Percentiles rank a stretch among this genome's conserved stretches.
Evolutionary conservation across 2,329 filamentous ascomycete genomes (phyloP).

Genomic region (Aspergillus quadricinctus): DNA sequence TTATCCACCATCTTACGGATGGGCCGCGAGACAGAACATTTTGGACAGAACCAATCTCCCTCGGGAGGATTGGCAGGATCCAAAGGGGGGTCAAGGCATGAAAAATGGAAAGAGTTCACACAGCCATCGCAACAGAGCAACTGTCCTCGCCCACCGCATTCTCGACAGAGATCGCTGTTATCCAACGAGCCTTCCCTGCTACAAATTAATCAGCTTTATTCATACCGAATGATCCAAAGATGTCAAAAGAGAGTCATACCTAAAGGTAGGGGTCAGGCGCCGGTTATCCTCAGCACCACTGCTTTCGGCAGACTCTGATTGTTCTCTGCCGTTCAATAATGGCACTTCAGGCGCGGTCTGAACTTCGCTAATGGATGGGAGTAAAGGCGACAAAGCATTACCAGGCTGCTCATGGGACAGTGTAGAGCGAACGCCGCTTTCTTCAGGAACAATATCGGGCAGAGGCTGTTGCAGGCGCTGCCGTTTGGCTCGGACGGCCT

Average conservation of each 20-base stretch:
- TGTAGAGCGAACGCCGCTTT: conserved; percentile 25
- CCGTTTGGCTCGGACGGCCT: conserved; percentile 23
- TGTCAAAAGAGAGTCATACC: neutral
- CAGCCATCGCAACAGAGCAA: conserved; percentile 94
- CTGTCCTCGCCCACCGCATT: conserved; percentile 77
- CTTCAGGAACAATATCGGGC: conserved; percentile 17
- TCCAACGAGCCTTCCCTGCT: conserved; percentile 43
- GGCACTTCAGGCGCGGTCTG: neutral
- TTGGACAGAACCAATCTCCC: conserved; percentile 78
- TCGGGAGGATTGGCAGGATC: conserved; percentile 60
- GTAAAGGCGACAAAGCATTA: conserved; percentile 8
- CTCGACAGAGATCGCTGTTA: conserved; percentile 85
- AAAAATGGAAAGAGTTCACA: conserved; percentile 82
- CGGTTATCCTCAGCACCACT: conserved; percentile 23
- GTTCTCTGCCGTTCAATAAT: conserved; percentile 3
- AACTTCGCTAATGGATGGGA: neutral
- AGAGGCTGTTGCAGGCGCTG: conserved; percentile 18
- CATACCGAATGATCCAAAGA: neutral
- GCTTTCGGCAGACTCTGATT: conserved; percentile 17
- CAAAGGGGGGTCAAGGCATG: conserved; percentile 78
- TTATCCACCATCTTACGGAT: conserved; percentile 62
- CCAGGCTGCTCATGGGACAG: conserved; percentile 12
- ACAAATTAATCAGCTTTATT: conserved; percentile 11
- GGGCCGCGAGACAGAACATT: conserved; percentile 49
- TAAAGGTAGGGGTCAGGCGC: conserved; percentile 16